Conservation (phyloP, 345 rosid species). For the Turnera subulata region DNA sequence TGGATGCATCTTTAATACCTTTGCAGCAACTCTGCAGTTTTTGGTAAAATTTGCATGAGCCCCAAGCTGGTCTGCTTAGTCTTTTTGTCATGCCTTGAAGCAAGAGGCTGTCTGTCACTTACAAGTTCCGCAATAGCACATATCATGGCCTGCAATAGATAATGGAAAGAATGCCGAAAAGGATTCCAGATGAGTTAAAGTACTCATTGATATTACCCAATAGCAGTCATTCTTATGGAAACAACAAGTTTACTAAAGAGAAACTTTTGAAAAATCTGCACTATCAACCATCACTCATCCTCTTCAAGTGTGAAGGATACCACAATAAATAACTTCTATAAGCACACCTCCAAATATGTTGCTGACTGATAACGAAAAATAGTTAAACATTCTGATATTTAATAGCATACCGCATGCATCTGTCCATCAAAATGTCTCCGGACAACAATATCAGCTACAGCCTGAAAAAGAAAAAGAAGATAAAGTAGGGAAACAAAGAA, state of each 20-base stretch:
- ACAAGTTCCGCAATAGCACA: constrained; percentile 86
- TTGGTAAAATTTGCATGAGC: constrained; percentile 68
- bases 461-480: constrained; percentile 39
- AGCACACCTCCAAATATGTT: not conserved
- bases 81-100: constrained; percentile 55
- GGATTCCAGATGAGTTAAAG: not conserved
- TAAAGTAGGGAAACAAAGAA: not conserved
- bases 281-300: not conserved
- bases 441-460: constrained; percentile 74
- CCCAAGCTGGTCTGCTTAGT: constrained; percentile 66
- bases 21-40: constrained; percentile 65
- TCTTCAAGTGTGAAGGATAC: too few species aligned
- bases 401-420: constrained; percentile 59
- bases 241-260: not conserved
- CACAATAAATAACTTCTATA: not conserved
- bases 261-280: not conserved
- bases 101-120: constrained; percentile 82
- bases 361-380: not conserved
- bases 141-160: constrained; percentile 74
- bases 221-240: not conserved
- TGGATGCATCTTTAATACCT: constrained; percentile 40
- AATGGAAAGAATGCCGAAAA: constrained; percentile 6
- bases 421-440: constrained; percentile 57
- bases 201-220: not conserved
- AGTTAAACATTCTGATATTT: not conserved